Evolutionary conservation across 495 filamentous ascomycete species (phyloP).

Genomic region (Xylaria castorea): DNA sequence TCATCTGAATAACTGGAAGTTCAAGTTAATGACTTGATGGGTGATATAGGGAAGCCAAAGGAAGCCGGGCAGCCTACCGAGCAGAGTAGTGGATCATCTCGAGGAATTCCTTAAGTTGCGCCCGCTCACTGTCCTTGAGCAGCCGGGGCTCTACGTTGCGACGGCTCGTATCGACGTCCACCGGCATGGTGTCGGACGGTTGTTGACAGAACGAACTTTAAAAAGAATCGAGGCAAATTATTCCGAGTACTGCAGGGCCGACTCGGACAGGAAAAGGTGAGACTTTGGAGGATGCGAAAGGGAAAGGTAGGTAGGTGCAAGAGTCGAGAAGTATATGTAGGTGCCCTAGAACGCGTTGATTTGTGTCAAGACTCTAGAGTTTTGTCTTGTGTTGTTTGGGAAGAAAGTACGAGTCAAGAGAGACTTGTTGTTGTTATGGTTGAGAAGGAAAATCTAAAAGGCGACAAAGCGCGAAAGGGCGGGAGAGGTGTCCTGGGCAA

Average conservation of each 20-base stretch:
- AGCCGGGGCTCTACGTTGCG: slow-evolving; percentile 85
- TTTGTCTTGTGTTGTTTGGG: slow-evolving; percentile 20
- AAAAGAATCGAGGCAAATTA: neutral
- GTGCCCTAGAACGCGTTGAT: slow-evolving; percentile 10
- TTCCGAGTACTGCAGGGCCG: neutral
- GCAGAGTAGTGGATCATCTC: slow-evolving; percentile 95
- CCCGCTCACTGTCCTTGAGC: slow-evolving; percentile 79
- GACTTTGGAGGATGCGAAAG: neutral
- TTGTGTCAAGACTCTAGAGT: slow-evolving; percentile 7
- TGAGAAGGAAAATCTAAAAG: neutral
- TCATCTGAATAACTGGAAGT: slow-evolving; percentile 78
- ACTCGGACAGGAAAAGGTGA: slow-evolving; percentile 9
- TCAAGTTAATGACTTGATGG: slow-evolving; percentile 27
- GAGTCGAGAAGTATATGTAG: slow-evolving; percentile 2
- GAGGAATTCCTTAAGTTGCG: slow-evolving; percentile 85
- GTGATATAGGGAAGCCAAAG: neutral
- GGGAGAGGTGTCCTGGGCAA: slow-evolving; percentile 22
- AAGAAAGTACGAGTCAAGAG: slow-evolving; percentile 14
- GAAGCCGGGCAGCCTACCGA: slow-evolving; percentile 62
- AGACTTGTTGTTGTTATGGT: neutral
- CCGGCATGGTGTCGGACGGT: slow-evolving; percentile 32
- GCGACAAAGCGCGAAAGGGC: neutral
- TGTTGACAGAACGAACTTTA: neutral
- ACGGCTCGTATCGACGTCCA: slow-evolving; percentile 79
- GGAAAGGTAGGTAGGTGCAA: neutral